Conservation (phyloP, 768 basidiomycete genomes). For the Crepidotus variabilis region DNA sequence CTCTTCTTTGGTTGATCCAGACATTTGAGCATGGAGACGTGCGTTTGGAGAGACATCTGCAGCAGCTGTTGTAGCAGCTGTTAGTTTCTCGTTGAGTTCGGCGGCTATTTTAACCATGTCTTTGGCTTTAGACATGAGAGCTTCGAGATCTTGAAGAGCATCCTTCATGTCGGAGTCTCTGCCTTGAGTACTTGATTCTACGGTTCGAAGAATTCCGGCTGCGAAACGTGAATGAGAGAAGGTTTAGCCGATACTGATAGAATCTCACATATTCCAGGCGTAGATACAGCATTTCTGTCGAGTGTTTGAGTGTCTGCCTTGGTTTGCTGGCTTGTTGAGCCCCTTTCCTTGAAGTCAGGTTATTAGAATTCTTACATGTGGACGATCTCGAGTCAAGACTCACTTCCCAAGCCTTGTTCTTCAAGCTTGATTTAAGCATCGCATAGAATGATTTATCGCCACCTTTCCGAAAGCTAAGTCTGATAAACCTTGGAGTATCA, state of each 20-base stretch:
- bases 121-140: conserved; percentile 84
- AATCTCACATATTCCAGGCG: conserved; percentile 7
- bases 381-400: conserved; percentile 2
- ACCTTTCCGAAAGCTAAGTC: conserved; percentile 88
- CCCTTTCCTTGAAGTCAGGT: neutral
- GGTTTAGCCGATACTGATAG: neutral
- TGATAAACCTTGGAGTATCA: conserved; percentile 48
- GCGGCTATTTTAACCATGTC: conserved; percentile 91
- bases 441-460: conserved; percentile 84
- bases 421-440: conserved; percentile 51
- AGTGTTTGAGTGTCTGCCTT: neutral
- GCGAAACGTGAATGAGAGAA: neutral
- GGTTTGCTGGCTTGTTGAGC: neutral
- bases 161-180: conserved; percentile 65
- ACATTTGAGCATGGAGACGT: conserved; percentile 25
- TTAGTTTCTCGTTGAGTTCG: conserved; percentile 81
- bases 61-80: conserved; percentile 31
- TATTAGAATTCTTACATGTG: neutral
- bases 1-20: conserved; percentile 34
- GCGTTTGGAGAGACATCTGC: conserved; percentile 21
- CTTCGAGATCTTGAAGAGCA: conserved; percentile 85
- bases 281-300: neutral
- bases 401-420: conserved; percentile 23
- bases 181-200: conserved; percentile 63
- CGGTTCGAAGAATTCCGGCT: conserved; percentile 83